Evolutionary conservation across 257 asterid genomes (phyloP).

Genomic region (Solanum pinnatisectum): DNA sequence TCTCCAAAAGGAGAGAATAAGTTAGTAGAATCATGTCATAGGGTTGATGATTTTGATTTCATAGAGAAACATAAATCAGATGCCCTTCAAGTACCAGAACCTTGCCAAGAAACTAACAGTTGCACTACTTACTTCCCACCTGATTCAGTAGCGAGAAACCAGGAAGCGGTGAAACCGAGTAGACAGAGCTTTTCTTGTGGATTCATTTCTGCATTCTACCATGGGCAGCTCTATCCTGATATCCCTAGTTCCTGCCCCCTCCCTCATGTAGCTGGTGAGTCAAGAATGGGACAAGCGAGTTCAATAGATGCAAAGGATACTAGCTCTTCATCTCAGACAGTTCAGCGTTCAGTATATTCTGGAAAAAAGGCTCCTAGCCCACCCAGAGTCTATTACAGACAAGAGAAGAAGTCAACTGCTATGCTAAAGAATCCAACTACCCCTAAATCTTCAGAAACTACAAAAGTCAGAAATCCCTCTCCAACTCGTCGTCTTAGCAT

Average conservation of each 20-base stretch:
- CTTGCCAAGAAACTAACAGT: conserved; percentile 10
- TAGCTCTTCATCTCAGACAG: conserved; percentile 8
- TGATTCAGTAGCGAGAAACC: conserved; percentile 3
- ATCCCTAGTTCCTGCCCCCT: conserved; percentile 3
- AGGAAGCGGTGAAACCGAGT: conserved; percentile 5
- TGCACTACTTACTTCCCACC: background rate
- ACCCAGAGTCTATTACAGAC: conserved; percentile 17
- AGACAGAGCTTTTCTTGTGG: conserved; percentile 14
- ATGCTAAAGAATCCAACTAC: conserved; percentile 8
- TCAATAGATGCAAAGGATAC: background rate
- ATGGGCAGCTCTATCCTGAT: conserved; percentile 5
- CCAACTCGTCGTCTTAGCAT: conserved; percentile 46
- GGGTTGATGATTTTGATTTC: conserved; percentile 11
- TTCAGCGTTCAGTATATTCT: conserved; percentile 3
- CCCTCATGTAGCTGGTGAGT: conserved; percentile 7
- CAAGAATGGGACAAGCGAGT: conserved; percentile 6
- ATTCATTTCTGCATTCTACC: background rate
- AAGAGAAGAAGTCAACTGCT: conserved; percentile 16
- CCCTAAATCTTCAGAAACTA: conserved; percentile 13
- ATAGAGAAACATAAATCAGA: conserved; percentile 2
- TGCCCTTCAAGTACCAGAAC: conserved; percentile 1
- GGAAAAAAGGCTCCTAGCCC: conserved; percentile 20
- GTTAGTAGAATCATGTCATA: background rate
- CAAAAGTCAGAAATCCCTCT: conserved; percentile 42
- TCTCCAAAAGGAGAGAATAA: background rate